Evolutionary conservation across 2,329 filamentous ascomycete genomes (phyloP), one percentile per base, ranked within the genome.

Genomic region (Diaporthe destruens): DNA sequence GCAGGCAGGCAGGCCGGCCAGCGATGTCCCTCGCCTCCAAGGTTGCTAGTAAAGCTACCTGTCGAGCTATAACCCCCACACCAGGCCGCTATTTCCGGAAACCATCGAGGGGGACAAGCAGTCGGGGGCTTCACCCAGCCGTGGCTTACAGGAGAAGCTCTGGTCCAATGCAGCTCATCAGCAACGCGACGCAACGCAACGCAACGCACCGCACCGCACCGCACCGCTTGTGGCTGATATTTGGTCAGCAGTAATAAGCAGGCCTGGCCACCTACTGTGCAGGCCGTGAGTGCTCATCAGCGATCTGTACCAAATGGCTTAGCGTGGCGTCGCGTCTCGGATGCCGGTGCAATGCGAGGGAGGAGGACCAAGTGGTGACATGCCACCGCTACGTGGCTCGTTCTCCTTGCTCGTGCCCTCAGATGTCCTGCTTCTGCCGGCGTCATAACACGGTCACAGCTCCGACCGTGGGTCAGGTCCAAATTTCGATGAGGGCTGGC

Each of bases 1-100:
- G 32, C 69, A 71, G 29, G 29, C 29, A 29, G 72, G 69, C 69
- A 74, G 65, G 74, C 69, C 53, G 74, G 72, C 69, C 63, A 69
- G 63, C 55, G 23, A 63, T 71, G 69, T 57, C 34, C 55, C 51
- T 63, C 55, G 63, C 65, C 39, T 42, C 39, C 39, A 42, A 42
- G 16, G 39, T 67, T 56, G 32, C n/a, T 53, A 20, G 1, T 9
- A 36, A 53, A 18, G 56, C 57, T 67, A 66, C 61, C 70, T 54
- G 51, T 70, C 66, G 72, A 63, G 53, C 47, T 70, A 49, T 49
- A 53, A 66, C 61, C 61, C 61, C 61, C 61, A 66, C 71, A 53
- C 59, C 65, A 63, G 61, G 61, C 51, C 73, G 71, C 73, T 71
- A 74, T 70, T 73, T 74, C 63, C 51, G 73, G 71, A 73, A 51